Percentiles rank a stretch among this genome's conserved stretches.
These are phyloP conservation scores for Podila minutissima DNA, from an alignment of 192 early-diverging fungal species.

Conservation along the genomic window DNA sequence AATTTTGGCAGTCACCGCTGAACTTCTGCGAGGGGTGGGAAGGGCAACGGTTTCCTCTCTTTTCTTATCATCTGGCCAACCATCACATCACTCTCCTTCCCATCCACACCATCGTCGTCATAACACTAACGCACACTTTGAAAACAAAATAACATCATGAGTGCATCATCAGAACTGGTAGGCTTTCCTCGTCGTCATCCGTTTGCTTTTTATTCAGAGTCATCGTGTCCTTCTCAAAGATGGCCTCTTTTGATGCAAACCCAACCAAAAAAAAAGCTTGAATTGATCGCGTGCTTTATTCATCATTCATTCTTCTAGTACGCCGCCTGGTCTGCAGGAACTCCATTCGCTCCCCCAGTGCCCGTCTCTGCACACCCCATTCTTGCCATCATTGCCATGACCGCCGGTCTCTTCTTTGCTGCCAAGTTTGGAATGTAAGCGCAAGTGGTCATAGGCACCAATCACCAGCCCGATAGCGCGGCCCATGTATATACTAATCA, in stretches of 20 bases:
- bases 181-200: background rate
- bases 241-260: background rate
- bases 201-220: no score
- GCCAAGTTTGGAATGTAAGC: conserved; percentile 49
- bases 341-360: conserved; percentile 31
- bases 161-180: background rate
- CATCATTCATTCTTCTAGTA: conserved; percentile 5
- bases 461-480: background rate
- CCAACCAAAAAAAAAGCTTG: background rate
- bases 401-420: conserved; percentile 40
- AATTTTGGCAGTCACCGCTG: no score
- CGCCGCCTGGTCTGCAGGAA: conserved; percentile 37
- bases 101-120: background rate
- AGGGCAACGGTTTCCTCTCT: no score
- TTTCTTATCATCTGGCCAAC: no score
- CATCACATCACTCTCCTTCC: no score
- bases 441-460: background rate
- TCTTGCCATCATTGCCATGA: conserved; percentile 16
- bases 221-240: no score
- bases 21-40: no score
- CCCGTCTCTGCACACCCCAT: conserved; percentile 25
- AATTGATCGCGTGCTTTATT: background rate
- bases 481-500: background rate
- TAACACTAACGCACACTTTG: background rate
- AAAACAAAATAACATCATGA: background rate